Conservation (phyloP, 305 asterid genomes). For the Vinca major region DNA sequence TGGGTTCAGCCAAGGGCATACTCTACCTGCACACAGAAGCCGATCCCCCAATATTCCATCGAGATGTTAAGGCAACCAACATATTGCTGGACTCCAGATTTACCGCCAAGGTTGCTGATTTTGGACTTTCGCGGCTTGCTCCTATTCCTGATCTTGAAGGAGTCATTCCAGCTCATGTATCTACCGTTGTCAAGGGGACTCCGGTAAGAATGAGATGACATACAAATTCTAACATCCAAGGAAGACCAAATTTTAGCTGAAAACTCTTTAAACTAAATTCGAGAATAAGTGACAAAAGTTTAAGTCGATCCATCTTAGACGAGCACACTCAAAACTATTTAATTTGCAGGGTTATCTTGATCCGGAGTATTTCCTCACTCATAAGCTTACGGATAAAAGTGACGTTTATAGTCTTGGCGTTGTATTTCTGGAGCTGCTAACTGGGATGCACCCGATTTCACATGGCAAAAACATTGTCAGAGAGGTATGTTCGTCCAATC, state of each 20-base stretch:
- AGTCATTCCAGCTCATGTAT: conserved; percentile 45
- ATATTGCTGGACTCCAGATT: conserved; percentile 68
- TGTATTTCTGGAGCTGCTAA: conserved; percentile 68
- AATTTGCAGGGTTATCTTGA: conserved; percentile 76
- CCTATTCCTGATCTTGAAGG: conserved; percentile 75
- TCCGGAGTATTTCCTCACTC: conserved; percentile 86
- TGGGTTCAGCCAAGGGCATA: conserved; percentile 81
- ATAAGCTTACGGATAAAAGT: conserved; percentile 86
- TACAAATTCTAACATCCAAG: neutral
- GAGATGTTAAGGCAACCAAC: conserved; percentile 91
- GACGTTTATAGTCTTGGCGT: conserved; percentile 97
- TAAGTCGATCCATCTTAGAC: neutral
- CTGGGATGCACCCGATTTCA: conserved; percentile 70
- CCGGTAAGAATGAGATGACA: conserved; percentile 50
- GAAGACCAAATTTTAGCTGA: neutral
- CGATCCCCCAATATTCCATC: conserved; percentile 92
- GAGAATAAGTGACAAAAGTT: neutral
- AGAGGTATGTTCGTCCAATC: conserved; percentile 40
- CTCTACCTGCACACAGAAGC: conserved; percentile 96
- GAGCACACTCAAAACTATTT: conserved; percentile 12
- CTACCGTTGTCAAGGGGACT: conserved; percentile 85
- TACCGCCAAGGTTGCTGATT: conserved; percentile 86
- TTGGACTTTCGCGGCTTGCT: conserved; percentile 90
- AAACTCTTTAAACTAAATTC: neutral
- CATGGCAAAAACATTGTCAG: conserved; percentile 85